Evolutionary conservation across 2,329 filamentous ascomycete species (phyloP).

Genomic region (Cryphonectria carpinicola): DNA sequence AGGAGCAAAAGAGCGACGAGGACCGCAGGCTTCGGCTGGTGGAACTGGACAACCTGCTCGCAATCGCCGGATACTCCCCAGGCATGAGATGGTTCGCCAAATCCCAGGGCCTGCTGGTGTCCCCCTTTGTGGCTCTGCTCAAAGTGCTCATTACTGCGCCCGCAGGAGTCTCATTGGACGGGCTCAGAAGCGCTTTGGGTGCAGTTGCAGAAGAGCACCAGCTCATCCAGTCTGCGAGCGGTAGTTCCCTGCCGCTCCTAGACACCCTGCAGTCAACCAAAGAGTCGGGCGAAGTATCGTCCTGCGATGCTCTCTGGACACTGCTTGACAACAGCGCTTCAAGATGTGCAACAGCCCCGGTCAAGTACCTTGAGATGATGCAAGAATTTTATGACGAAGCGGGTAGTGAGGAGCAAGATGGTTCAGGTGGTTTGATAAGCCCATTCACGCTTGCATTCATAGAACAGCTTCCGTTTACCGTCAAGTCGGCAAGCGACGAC

Average conservation of each 20-base stretch:
- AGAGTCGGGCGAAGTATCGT: constrained; percentile 35
- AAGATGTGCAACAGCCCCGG: constrained; percentile 73
- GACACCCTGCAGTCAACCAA: constrained; percentile 37
- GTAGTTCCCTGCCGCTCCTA: constrained; percentile 51
- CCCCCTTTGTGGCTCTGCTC: constrained; percentile 74
- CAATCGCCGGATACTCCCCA: constrained; percentile 78
- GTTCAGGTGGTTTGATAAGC: constrained; percentile 51
- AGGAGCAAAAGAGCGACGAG: constrained; percentile 45
- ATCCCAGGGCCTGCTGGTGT: constrained; percentile 63
- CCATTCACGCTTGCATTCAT: constrained; percentile 70
- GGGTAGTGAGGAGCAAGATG: constrained; percentile 37
- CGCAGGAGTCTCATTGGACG: constrained; percentile 51
- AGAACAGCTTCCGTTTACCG: constrained; percentile 77
- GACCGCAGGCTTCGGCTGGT: constrained; percentile 63
- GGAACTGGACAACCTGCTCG: constrained; percentile 80
- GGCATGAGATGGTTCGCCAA: constrained; percentile 92
- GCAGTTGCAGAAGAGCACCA: constrained; percentile 68
- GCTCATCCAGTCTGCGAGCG: constrained; percentile 51
- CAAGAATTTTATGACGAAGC: constrained; percentile 51
- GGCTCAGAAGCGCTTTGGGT: constrained; percentile 59
- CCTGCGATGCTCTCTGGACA: constrained; percentile 52
- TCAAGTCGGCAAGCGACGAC: constrained; percentile 52
- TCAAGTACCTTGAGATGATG: constrained; percentile 80
- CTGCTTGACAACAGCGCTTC: constrained; percentile 85
- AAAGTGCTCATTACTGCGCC: constrained; percentile 58